Percentiles rank a stretch among this genome's conserved stretches.
These are phyloP conservation scores for Agaricales sp. DNA, from an alignment of 1,284 basidiomycete species.

Conservation along the genomic window DNA sequence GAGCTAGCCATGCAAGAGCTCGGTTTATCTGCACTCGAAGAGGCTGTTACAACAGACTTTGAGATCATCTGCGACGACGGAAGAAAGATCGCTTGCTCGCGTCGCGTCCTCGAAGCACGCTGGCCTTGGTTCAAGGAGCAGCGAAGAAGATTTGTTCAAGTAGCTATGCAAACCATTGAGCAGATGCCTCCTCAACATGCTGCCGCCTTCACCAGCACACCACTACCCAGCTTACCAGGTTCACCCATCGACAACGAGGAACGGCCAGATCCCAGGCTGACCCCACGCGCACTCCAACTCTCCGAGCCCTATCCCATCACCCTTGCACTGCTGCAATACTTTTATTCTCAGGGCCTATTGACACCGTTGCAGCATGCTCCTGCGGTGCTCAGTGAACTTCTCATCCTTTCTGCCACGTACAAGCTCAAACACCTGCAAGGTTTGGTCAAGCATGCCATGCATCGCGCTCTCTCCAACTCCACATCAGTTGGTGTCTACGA, in stretches of 20 bases:
- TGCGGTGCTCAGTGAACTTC: constrained; percentile 77
- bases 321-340: constrained; percentile 84
- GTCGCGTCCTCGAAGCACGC: constrained; percentile 72
- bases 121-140: constrained; percentile 93
- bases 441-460: constrained; percentile 87
- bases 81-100: constrained; percentile 71
- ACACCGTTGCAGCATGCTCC: constrained; percentile 89
- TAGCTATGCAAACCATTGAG: constrained; percentile 43
- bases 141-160: constrained; percentile 43
- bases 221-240: constrained; percentile 48
- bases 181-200: constrained; percentile 31
- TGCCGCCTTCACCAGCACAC: constrained; percentile 42
- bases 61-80: constrained; percentile 89
- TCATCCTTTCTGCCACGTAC: constrained; percentile 82
- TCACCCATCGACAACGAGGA: constrained; percentile 31
- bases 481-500: constrained; percentile 89
- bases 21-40: constrained; percentile 71
- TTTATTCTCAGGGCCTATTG: constrained; percentile 79
- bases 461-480: constrained; percentile 72
- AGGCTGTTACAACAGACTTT: constrained; percentile 73
- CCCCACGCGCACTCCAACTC: constrained; percentile 69
- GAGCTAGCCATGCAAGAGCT: constrained; percentile 67
- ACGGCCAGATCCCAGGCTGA: constrained; percentile 63
- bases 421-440: constrained; percentile 64
- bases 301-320: constrained; percentile 88